Conservation (phyloP, 2,329 filamentous ascomycete species). For the Bipolaris sorokiniana region DNA sequence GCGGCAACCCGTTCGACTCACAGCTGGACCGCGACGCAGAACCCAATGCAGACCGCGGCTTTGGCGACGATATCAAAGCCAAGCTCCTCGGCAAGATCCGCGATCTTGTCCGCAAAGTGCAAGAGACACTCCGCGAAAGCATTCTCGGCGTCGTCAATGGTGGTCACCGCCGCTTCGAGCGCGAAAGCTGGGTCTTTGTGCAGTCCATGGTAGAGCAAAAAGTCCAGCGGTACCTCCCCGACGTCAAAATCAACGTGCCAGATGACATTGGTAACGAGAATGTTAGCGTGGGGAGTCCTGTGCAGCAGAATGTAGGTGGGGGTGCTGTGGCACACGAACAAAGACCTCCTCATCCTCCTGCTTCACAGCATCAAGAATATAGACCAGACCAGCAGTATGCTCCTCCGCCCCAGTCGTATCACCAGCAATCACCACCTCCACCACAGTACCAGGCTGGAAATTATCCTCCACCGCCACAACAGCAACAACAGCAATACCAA, state of each 20-base stretch:
- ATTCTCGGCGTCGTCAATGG: constrained; percentile 41
- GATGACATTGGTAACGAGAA: constrained; percentile 42
- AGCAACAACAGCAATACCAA: background rate
- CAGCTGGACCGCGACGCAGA: constrained; percentile 38
- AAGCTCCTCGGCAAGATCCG: constrained; percentile 37
- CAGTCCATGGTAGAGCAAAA: constrained; percentile 41
- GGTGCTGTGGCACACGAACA: constrained; percentile 9
- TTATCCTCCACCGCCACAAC: background rate
- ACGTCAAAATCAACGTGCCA: constrained; percentile 39
- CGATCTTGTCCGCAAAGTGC: constrained; percentile 35
- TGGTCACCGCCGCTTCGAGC: constrained; percentile 40
- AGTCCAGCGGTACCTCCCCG: constrained; percentile 37
- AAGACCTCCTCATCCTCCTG: constrained; percentile 12
- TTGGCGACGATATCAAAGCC: constrained; percentile 39
- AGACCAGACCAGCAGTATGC: constrained; percentile 4
- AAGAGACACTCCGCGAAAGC: constrained; percentile 39
- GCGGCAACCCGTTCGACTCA: constrained; percentile 39
- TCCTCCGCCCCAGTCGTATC: constrained; percentile 6
- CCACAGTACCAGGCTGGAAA: constrained; percentile 2
- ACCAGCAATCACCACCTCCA: constrained; percentile 6
- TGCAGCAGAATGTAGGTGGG: constrained; percentile 19
- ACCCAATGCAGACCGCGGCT: constrained; percentile 30
- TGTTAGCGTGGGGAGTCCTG: constrained; percentile 37
- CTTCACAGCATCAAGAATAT: constrained; percentile 15
- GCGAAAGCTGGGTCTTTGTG: constrained; percentile 40